phyloP scores from a whole-genome alignment of 768 basidiomycete species.

The Termitomyces sp. region DNA sequence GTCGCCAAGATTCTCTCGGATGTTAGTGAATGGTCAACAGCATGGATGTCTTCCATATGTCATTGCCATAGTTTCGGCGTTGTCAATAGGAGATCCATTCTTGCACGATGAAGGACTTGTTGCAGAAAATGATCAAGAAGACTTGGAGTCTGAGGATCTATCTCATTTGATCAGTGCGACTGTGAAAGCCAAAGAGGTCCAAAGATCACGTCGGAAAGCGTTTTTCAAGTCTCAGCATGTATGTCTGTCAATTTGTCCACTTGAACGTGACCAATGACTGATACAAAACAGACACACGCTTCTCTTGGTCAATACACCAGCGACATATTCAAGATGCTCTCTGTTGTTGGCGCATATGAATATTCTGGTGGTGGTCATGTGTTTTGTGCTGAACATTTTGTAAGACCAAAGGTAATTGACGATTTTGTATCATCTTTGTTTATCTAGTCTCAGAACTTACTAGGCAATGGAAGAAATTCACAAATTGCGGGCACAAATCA shows the following conservation, averaged over 20 bases:
- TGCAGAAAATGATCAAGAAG: slow-evolving; percentile 30
- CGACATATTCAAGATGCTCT: slow-evolving; percentile 82
- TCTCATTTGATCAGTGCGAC: slow-evolving; percentile 41
- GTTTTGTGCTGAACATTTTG: slow-evolving; percentile 89
- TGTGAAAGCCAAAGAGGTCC: slow-evolving; percentile 47
- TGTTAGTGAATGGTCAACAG: slow-evolving; percentile 90
- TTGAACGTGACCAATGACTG: background rate
- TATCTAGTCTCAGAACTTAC: background rate
- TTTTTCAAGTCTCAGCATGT: slow-evolving; percentile 85
- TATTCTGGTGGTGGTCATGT: slow-evolving; percentile 73
- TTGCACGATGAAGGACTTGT: slow-evolving; percentile 70
- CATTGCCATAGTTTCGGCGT: slow-evolving; percentile 82
- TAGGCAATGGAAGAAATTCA: slow-evolving; percentile 99
- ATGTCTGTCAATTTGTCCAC: slow-evolving; percentile 12
- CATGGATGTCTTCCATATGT: slow-evolving; percentile 82
- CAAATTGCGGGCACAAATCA: slow-evolving; percentile 87
- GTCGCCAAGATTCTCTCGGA: slow-evolving; percentile 90
- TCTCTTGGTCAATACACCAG: slow-evolving; percentile 76
- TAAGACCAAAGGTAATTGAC: slow-evolving; percentile 70
- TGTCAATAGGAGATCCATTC: slow-evolving; percentile 96
- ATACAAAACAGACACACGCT: slow-evolving; percentile 54
- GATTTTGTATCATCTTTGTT: background rate
- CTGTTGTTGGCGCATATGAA: slow-evolving; percentile 96
- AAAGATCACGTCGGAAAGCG: slow-evolving; percentile 58
- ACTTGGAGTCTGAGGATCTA: slow-evolving; percentile 31